Evolutionary conservation across 1,139 yeast genomes (phyloP), one percentile per base, ranked within the genome.

Genomic region (Dujonia santamariae): DNA sequence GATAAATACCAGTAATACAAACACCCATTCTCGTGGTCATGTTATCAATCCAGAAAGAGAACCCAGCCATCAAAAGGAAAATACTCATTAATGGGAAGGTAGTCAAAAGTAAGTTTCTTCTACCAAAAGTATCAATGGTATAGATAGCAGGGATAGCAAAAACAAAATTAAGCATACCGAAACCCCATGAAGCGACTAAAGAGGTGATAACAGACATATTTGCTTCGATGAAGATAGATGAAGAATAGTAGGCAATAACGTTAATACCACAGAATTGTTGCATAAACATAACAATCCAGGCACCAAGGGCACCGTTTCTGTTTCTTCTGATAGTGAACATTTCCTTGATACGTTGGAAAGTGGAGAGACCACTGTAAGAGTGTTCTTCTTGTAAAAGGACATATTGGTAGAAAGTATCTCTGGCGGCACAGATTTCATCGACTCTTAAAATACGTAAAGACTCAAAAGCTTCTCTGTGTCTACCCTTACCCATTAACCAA

Each of bases 211-310:
- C 76, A 20, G 75, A 59, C 55, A 82, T 82, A 25, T 83, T 81
- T 17, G 90, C 78, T 34, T 80, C 71, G 29, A 72, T 60, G 59
- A 86, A 86, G 42, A 86, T 85, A 9, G 84, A 70, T 1, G 88
- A 78, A 0, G 87, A 79, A 56, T 82, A 84, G 59, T 83, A 82
- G 14, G 95, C 94, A 60, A 87, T 85, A 36, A 85, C 94, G 51
- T 86, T 87, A 53, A 87, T 80, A 51, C 96, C 96, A 61, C 95
- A 86, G 65, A 87, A 84, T 56, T 87, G 96, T 64, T 87, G 96
- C 87, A 84, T 83, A 54, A 85, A 83, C 80, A 87, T 86, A 42
- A 80, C 85, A 42, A 85, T 71, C 75, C 84, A 83, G 3, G 95
- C 78, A 37, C 87, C 95, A 38, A 81, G 49, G 8, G 87, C 78